These are phyloP conservation scores for Neurospora cerealis DNA, from an alignment of 495 filamentous ascomycete genomes.

Conservation along the genomic window DNA sequence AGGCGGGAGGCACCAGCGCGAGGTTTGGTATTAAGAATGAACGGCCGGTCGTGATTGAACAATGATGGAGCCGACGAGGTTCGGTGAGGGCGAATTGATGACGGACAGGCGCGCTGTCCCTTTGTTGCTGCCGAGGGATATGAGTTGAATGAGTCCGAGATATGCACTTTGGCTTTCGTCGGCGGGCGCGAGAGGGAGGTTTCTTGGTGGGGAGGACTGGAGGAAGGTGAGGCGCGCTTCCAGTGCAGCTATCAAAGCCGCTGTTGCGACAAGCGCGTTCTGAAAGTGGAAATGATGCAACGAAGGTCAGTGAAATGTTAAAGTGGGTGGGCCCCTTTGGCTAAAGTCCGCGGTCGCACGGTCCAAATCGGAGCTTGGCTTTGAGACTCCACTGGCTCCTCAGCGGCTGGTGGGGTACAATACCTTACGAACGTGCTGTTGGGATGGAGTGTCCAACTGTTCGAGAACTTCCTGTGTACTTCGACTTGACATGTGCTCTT, in stretches of 20 bases:
- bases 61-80: not conserved
- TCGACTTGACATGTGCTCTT: not conserved
- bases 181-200: not conserved
- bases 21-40: not conserved
- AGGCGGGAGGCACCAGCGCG: not conserved
- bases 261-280: not conserved
- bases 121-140: not conserved
- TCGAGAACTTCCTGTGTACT: not conserved
- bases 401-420: not conserved
- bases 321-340: not conserved
- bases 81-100: not conserved
- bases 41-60: not conserved
- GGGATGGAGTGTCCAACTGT: not conserved
- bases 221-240: not conserved
- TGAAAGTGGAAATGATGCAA: constrained; percentile 1
- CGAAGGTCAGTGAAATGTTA: not conserved
- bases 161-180: not conserved
- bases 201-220: not conserved
- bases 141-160: not conserved
- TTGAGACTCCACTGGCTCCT: not conserved
- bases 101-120: not conserved
- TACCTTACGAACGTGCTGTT: not conserved
- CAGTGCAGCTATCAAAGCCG: not conserved
- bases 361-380: not conserved
- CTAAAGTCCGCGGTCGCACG: not conserved